Conservation (phyloP, 1,139 yeast species). For the Scheffersomyces lignicola region DNA sequence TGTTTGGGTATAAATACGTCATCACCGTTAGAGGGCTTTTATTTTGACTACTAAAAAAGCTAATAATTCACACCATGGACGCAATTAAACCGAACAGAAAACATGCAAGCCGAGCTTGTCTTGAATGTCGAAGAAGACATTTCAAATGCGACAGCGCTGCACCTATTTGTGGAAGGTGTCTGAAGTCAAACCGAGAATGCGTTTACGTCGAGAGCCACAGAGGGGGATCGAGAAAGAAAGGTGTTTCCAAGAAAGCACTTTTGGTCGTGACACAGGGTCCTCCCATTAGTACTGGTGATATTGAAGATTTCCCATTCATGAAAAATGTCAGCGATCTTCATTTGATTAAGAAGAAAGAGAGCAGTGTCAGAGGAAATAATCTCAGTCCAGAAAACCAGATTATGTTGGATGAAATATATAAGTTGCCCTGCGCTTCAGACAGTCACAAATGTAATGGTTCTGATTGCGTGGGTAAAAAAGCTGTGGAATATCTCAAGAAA, state of each 20-base stretch:
- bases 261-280: slow-evolving; percentile 13
- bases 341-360: slow-evolving; percentile 2
- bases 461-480: slow-evolving; percentile 15
- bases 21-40: no score
- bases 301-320: slow-evolving; percentile 12
- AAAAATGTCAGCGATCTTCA: slow-evolving; percentile 3
- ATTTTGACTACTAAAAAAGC: no score
- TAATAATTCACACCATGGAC: no score
- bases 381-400: slow-evolving; percentile 7
- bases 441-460: slow-evolving; percentile 10
- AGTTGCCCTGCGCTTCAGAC: slow-evolving; percentile 14
- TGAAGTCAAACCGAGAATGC: slow-evolving; percentile 30
- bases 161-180: slow-evolving; percentile 46
- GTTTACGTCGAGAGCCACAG: slow-evolving; percentile 49
- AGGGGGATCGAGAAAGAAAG: slow-evolving; percentile 52
- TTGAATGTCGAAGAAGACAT: slow-evolving; percentile 50
- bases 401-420: slow-evolving; percentile 9
- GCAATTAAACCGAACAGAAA: slow-evolving; percentile 10
- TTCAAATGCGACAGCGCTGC: slow-evolving; percentile 47
- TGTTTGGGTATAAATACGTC: no score
- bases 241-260: slow-evolving; percentile 25
- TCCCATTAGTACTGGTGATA: slow-evolving; percentile 13
- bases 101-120: slow-evolving; percentile 38
- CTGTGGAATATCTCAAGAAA: slow-evolving; percentile 10
- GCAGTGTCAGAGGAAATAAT: slow-evolving; percentile 3